Evolutionary conservation across 768 basidiomycete species (phyloP).

Genomic region (Hypholoma fasciculare): DNA sequence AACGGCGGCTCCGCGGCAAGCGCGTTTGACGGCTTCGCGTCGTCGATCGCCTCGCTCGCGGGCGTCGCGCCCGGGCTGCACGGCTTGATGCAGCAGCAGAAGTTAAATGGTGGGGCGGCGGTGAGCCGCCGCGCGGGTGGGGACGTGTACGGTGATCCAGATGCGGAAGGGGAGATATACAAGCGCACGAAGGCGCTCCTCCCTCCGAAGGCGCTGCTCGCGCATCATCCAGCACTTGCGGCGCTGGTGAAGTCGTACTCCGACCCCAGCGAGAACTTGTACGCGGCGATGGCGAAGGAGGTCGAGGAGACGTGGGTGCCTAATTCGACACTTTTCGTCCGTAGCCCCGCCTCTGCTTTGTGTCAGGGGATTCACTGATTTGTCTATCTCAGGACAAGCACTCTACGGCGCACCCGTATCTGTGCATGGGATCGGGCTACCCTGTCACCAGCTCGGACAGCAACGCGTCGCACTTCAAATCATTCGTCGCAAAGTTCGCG

Average conservation of each 20-base stretch:
- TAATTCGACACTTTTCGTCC: constrained; percentile 20
- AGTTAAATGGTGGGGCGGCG: not conserved
- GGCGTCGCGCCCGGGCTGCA: not conserved
- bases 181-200: constrained; percentile 1
- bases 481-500: not conserved
- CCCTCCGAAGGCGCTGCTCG: constrained; percentile 2
- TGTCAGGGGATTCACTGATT: not conserved
- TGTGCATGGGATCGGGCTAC: constrained; percentile 5
- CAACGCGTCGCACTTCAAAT: not conserved
- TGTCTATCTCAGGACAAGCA: constrained; percentile 4
- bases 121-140: not conserved
- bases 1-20: not conserved
- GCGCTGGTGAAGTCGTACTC: not conserved
- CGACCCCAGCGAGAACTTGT: not conserved
- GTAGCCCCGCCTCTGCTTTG: not conserved
- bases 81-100: not conserved
- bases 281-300: constrained; percentile 6
- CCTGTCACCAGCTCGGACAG: constrained; percentile 4
- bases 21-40: no score
- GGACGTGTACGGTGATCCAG: not conserved
- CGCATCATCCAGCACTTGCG: constrained; percentile 2
- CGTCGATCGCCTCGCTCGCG: not conserved
- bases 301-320: constrained; percentile 18
- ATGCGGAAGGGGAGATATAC: not conserved
- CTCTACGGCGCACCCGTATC: constrained; percentile 8